Evolutionary conservation across 441 rosid genomes (phyloP).

Genomic region (Pelargonium myrrhifolium): DNA sequence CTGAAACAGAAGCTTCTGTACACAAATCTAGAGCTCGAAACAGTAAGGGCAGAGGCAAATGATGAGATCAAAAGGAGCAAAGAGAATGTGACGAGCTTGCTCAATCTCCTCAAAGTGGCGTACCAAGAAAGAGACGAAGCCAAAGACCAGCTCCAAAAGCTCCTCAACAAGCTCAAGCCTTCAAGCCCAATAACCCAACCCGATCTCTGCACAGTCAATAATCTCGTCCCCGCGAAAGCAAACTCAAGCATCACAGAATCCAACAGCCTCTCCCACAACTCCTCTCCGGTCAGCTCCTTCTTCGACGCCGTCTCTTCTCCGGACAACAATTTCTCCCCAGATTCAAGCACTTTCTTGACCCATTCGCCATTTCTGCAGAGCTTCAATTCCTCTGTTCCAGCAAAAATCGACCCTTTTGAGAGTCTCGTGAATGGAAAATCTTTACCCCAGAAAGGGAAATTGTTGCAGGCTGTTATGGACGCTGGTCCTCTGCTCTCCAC

Average conservation of each 20-base stretch:
- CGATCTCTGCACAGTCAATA: constrained; percentile 15
- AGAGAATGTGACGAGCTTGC: constrained; percentile 40
- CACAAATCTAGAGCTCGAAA: constrained; percentile 47
- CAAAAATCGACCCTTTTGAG: constrained; percentile 42
- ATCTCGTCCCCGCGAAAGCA: constrained; percentile 28
- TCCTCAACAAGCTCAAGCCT: constrained; percentile 36
- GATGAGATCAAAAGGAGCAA: constrained; percentile 45
- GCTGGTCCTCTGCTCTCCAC: constrained; percentile 77
- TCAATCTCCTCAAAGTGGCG: constrained; percentile 47
- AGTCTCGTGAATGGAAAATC: constrained; percentile 39
- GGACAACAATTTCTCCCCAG: too few species aligned
- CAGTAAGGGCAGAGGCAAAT: constrained; percentile 48
- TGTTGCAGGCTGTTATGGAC: constrained; percentile 58
- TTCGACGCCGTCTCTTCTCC: constrained; percentile 68
- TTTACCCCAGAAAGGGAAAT: constrained; percentile 63
- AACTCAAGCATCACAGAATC: constrained; percentile 61
- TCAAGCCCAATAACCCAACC: constrained; percentile 19
- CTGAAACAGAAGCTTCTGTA: constrained; percentile 58
- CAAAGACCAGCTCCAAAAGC: constrained; percentile 46
- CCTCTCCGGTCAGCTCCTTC: constrained; percentile 65
- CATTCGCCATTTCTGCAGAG: neutral
- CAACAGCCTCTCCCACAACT: constrained; percentile 47
- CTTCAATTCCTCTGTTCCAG: constrained; percentile 10
- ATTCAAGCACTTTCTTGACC: constrained; percentile 23
- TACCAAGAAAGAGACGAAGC: constrained; percentile 83